Evolutionary conservation across 169 alveolate genomes (phyloP).

Genomic region (Eimeria nieschulzi): DNA sequence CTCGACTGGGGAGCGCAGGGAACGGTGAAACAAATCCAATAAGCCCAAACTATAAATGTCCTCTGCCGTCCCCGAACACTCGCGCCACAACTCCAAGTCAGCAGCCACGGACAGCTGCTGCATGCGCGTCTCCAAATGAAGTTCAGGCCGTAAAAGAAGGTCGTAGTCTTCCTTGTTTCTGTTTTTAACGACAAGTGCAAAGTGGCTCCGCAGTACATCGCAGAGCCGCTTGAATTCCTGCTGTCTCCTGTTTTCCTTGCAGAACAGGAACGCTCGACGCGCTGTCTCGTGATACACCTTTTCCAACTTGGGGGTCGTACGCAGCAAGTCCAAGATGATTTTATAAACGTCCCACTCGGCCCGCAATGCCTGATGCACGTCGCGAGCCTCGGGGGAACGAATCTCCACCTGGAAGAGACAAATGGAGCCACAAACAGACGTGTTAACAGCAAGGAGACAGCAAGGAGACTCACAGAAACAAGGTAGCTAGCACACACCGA

Average conservation of each 20-base stretch:
- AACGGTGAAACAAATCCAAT: conserved; percentile 26
- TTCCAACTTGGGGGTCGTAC: conserved; percentile 95
- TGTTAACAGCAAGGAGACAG: neutral
- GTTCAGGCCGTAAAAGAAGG: conserved; percentile 87
- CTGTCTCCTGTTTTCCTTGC: conserved; percentile 92
- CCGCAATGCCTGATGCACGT: conserved; percentile 74
- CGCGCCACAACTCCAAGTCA: conserved; percentile 95
- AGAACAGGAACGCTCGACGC: conserved; percentile 92
- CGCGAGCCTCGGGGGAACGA: conserved; percentile 59
- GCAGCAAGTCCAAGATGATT: conserved; percentile 93
- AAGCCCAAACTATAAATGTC: conserved; percentile 83
- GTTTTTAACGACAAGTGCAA: conserved; percentile 87
- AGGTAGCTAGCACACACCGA: too few relatives aligned
- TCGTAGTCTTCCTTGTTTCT: conserved; percentile 83
- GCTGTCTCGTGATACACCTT: conserved; percentile 96
- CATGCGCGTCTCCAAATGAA: conserved; percentile 91
- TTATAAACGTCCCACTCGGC: conserved; percentile 96
- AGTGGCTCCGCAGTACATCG: conserved; percentile 94
- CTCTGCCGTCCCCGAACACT: conserved; percentile 95
- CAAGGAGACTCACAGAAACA: too few relatives aligned
- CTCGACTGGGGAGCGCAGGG: conserved; percentile 7
- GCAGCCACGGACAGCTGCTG: conserved; percentile 91
- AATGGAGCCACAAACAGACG: neutral
- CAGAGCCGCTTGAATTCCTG: conserved; percentile 95
- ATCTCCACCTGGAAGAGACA: conserved; percentile 30